Evolutionary conservation across 2,329 filamentous ascomycete species (phyloP).

Genomic region (Zymoseptoria ardabiliae): DNA sequence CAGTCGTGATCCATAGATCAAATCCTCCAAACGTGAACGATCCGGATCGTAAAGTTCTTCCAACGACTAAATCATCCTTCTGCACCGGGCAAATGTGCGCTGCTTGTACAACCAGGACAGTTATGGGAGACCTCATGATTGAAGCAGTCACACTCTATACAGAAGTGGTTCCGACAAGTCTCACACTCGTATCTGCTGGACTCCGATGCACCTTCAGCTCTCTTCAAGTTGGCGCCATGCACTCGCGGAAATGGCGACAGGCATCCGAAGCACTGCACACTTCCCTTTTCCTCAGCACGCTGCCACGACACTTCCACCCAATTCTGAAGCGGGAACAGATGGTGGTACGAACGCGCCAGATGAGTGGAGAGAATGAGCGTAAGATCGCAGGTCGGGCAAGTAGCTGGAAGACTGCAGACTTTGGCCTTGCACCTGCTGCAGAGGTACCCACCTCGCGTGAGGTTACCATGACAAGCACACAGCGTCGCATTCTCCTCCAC

Average conservation of each 20-base stretch:
- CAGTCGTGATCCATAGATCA: neutral
- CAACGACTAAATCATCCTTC: neutral
- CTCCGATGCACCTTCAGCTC: conserved; percentile 59
- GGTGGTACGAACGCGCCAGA: conserved; percentile 85
- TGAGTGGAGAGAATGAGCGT: conserved; percentile 93
- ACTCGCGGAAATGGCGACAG: conserved; percentile 60
- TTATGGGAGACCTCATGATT: conserved; percentile 92
- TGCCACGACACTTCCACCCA: conserved; percentile 88
- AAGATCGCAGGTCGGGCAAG: conserved; percentile 84
- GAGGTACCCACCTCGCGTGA: conserved; percentile 75
- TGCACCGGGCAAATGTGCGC: conserved; percentile 24
- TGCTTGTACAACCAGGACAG: conserved; percentile 75
- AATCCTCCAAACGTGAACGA: no score
- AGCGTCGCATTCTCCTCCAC: conserved; percentile 66
- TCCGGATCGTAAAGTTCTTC: no score
- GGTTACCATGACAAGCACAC: conserved; percentile 84
- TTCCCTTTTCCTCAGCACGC: conserved; percentile 47
- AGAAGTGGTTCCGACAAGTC: conserved; percentile 85
- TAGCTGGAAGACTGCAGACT: conserved; percentile 81
- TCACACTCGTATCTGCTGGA: conserved; percentile 83
- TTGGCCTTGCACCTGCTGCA: conserved; percentile 85
- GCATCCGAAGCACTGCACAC: conserved; percentile 67
- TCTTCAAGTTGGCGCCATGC: conserved; percentile 12
- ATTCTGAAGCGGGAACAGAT: conserved; percentile 81
- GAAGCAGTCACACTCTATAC: conserved; percentile 95